Conservation (phyloP, 192 early-diverging fungal species). For the Kickxella alabastrina region DNA sequence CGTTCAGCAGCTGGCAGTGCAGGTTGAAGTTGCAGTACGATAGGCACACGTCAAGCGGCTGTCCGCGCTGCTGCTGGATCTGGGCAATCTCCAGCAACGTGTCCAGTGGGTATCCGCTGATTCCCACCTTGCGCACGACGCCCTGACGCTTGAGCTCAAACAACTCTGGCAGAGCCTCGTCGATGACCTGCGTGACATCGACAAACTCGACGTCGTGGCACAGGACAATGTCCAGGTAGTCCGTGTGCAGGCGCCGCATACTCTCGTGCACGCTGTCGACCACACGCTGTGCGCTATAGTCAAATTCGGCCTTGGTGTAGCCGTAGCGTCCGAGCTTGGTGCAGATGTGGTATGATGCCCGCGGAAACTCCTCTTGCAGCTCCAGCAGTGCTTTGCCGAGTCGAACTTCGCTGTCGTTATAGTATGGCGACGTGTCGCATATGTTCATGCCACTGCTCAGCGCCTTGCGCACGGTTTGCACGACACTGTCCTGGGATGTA, state of each 20-base stretch:
- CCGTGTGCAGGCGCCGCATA: constrained; percentile 56
- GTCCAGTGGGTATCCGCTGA: constrained; percentile 66
- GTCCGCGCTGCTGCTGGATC: constrained; percentile 51
- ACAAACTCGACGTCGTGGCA: constrained; percentile 82
- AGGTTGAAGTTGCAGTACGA: constrained; percentile 71
- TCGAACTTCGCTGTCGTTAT: constrained; percentile 62
- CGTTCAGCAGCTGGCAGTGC: constrained; percentile 56
- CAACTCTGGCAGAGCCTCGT: constrained; percentile 56
- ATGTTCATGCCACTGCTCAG: constrained; percentile 57
- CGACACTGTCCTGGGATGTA: constrained; percentile 2
- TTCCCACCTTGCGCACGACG: constrained; percentile 62
- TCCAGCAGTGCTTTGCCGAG: constrained; percentile 58
- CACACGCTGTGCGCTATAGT: constrained; percentile 57
- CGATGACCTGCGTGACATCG: constrained; percentile 50
- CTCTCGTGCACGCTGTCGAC: constrained; percentile 56
- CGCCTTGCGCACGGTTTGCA: constrained; percentile 19
- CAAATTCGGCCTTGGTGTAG: constrained; percentile 55
- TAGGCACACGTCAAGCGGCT: constrained; percentile 60
- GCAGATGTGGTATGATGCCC: constrained; percentile 62
- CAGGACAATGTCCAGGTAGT: constrained; percentile 67
- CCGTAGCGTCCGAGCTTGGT: constrained; percentile 79
- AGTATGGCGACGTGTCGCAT: constrained; percentile 74
- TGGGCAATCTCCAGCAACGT: constrained; percentile 58
- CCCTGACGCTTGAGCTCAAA: constrained; percentile 52
- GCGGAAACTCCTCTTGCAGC: constrained; percentile 54